Base-by-base conservation (phyloP, 805 yeast genomes). In the Pichia nakasei region DNA sequence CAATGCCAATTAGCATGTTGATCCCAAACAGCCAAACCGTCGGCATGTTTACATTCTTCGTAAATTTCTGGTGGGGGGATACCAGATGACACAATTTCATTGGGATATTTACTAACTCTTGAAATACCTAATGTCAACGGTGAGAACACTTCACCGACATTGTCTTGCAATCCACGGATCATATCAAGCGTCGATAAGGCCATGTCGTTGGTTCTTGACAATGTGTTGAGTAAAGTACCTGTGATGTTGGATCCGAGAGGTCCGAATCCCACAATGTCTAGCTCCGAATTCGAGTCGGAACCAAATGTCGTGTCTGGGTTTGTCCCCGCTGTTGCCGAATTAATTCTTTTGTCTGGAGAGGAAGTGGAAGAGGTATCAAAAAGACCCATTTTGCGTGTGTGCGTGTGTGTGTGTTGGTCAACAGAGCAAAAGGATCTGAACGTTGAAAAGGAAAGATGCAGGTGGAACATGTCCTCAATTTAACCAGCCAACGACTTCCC, bases 1-100 rank as follows among this genome's bases (percentile, higher is more conserved):
- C 97, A 91, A 57, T 89, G 75, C 97, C 97, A 91, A 60, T 80
- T 75, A 0, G 97, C 97, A 20, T 73, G 69, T 26, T 60, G 50
- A 57, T 87, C 94, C 96, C 97, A 91, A 12, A 78, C 80, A 0
- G 86, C 75, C 7, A 73, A 64, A 3, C 98, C 97, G 9, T 77
- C 65, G 31, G 72, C 64, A 19, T 73, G 74, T 48, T 73, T 52
- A 61, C 97, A 91, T 38, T 74, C 69, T 42, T 73, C 68, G 59
- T 80, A 85, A 48, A 76, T 73, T 40, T 70, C 60, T 3, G 73
- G 66, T 0, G 60, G 49, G 9, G 65, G 65, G 21, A 52, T 49
- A 3, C 64, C 59, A 34, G 54, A 55, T 2, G 58, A 48, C 38
- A 57, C 48, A 17, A 48, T 42, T n/a, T 61, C 63, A 37, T 52